Evolutionary conservation across 2,329 filamentous ascomycete genomes (phyloP), one percentile per base, ranked within the genome.

Genomic region (Nectriaceae sp.): DNA sequence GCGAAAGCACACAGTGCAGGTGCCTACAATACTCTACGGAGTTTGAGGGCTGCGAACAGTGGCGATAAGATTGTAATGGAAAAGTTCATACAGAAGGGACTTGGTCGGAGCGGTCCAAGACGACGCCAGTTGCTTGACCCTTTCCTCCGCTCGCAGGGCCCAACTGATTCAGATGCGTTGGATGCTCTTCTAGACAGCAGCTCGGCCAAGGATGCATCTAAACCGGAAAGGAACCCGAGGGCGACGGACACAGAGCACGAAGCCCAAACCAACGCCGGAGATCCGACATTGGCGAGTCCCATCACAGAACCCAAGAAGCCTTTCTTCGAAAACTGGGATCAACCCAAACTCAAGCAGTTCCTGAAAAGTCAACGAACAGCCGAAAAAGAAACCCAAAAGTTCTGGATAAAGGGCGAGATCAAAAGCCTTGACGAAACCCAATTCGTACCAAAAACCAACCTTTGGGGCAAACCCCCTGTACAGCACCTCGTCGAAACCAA

Each of bases 81-180:
- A 22, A 68, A 63, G 10, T 64, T 86, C 8, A 68, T 84, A 24
- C 56, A 70, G 37, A 61, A 73, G 18, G 75, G 72, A 2, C 83
- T 84, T 56, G 83, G 79, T 5, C 73, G 82, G 22, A 56, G 65
- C 1, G 83, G 83, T 16, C 71, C 69, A 46, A 70, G 78, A 26
- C 73, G 82, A 37, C 74, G 78, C 13, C 61, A 75, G 42, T 69
- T 86, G 3, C 54, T 79, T 33, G 54, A 65, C 0, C 54, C 70
- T 1, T 65, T 82, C 51, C 53, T 73, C 46, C 56, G 54, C 3
- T 55, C 60, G 0, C 62, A 70, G 5, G 62, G 72, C 3, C 73
- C 77, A 0, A 54, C 56, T 22, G 67, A 76, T 57, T 70, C 75
- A 1, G 56, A 66, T 3, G 69, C 70, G 11, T 61, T 83, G 2